Conservation (phyloP, 2,329 filamentous ascomycete species). For the Fusarium neocosmosporiellum region DNA sequence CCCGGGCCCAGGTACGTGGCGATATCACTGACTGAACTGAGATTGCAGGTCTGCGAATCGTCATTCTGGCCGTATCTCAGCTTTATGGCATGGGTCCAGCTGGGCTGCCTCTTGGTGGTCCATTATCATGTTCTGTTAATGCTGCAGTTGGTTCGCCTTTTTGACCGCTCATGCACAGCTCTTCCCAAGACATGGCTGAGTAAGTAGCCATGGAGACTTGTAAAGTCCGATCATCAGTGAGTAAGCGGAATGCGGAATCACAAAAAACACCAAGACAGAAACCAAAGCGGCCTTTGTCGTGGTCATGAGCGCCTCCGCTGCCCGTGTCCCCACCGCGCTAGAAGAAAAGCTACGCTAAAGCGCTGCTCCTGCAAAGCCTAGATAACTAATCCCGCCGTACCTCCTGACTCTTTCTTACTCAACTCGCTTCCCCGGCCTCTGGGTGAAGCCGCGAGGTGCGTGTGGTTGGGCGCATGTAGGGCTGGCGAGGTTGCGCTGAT, state of each 20-base stretch:
- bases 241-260: constrained; percentile 27
- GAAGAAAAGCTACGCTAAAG: constrained; percentile 7
- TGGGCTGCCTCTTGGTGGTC: not conserved
- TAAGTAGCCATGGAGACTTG: constrained; percentile 6
- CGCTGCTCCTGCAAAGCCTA: not conserved
- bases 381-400: constrained; percentile 1
- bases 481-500: constrained; percentile 21
- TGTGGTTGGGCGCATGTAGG: constrained; percentile 15
- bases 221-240: constrained; percentile 10
- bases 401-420: not conserved
- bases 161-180: not conserved
- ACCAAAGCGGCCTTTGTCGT: constrained; percentile 5
- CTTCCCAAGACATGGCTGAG: not conserved
- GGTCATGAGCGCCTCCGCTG: constrained; percentile 14
- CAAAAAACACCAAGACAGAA: constrained; percentile 8
- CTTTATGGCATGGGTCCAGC: constrained; percentile 21
- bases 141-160: not conserved
- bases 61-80: constrained; percentile 14
- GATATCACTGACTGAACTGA: constrained; percentile 7
- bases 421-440: constrained; percentile 14
- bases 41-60: constrained; percentile 12
- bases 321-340: constrained; percentile 15
- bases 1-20: constrained; percentile 20
- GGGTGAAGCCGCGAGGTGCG: constrained; percentile 18
- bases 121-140: not conserved